Evolutionary conservation across 2,329 filamentous ascomycete genomes (phyloP), one percentile per base, ranked within the genome.

Genomic region (Pezicula carpinea): DNA sequence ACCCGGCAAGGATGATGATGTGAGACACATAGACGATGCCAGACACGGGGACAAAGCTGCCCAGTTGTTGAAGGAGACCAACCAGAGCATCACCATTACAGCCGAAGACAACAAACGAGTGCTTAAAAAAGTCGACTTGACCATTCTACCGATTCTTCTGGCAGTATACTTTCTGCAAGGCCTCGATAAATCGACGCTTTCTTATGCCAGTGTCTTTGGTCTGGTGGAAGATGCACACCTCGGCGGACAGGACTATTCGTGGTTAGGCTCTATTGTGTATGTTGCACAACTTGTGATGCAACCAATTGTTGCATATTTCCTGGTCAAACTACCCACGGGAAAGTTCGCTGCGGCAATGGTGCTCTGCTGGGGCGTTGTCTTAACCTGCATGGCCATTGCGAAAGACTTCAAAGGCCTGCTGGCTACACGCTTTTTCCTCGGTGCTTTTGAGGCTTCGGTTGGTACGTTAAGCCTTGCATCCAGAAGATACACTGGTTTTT

Each of bases 221-320:
- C 61, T 79, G 29, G 63, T 67, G 18, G 63, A 69, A 29, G 72
- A 76, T 49, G 71, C 73, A 0, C 55, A 73, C 26, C 66, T 77
- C 6, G 62, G 67, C n/a, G 73, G 69, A 15, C 60, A 68, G 26
- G 65, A 78, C 46, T 69, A 73, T 60, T 82, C 79, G 2, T 83
- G 79, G 79, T 72, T 83, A 0, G 76, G 78, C 0, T 81, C 77
- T 2, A 74, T 83, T 43, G 66, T 83, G 13, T 83, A 78, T 55
- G 64, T 81, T n/a, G 77, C 77, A 1, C 77, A 81, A 57, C 69
- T 82, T 7, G 64, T 79, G 11, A 75, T 79, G 67, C 78, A 82
- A 55, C 75, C 77, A 1, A 63, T 77, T 0, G 69, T 77, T 4
- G 76, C 78, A 0, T 70, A 70, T 46, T 55, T 77, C 4, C 67